A percentile compares a stretch with the other conserved stretches of the same genome.
phyloP scores from a whole-genome alignment of 2,329 filamentous ascomycete genomes.

The Gaeumannomyces tritici region DNA sequence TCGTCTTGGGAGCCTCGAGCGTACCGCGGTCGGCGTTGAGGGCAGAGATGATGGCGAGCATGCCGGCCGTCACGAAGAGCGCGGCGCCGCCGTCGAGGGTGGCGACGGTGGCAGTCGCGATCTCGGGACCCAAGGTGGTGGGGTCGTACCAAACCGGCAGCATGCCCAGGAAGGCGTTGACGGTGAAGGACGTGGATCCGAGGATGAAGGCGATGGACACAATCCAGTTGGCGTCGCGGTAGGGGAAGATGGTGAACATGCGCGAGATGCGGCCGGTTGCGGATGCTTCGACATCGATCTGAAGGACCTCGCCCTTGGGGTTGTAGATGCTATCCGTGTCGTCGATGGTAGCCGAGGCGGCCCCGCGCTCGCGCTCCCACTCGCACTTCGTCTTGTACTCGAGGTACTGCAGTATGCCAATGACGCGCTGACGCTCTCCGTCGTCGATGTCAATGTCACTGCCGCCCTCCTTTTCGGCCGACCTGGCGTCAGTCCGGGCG shows the following conservation, averaged over 20 bases:
- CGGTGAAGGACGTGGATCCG: constrained; percentile 7
- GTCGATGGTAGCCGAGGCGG: neutral
- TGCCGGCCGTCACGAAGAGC: neutral
- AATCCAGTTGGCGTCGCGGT: constrained; percentile 9
- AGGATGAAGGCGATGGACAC: constrained; percentile 14
- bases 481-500: neutral
- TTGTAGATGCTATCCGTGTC: neutral
- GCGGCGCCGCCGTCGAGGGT: neutral
- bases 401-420: constrained; percentile 1
- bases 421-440: neutral
- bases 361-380: neutral
- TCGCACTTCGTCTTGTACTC: constrained; percentile 1
- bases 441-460: neutral
- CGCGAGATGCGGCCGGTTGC: constrained; percentile 1
- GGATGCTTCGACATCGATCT: neutral
- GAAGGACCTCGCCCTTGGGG: constrained; percentile 1
- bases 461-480: neutral
- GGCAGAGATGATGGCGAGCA: neutral
- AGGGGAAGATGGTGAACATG: constrained; percentile 10
- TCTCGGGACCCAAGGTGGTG: neutral
- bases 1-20: constrained; percentile 1
- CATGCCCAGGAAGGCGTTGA: constrained; percentile 5
- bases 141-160: neutral
- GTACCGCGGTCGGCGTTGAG: constrained; percentile 3
- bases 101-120: constrained; percentile 2